phyloP scores from a whole-genome alignment of 2,329 filamentous ascomycete species.

The Fusarium ambrosium region DNA sequence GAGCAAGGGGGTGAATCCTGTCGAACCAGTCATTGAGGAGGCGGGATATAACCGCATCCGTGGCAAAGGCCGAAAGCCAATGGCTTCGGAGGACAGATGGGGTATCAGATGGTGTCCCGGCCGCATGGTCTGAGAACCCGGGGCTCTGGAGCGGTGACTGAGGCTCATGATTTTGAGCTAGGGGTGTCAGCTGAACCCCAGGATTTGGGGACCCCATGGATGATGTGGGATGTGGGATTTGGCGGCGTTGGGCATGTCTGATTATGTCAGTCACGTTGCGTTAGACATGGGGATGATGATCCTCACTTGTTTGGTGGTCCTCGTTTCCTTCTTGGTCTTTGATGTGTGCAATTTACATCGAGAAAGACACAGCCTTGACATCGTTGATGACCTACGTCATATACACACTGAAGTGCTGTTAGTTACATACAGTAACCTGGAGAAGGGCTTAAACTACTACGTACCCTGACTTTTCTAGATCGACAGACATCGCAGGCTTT shows the following conservation, averaged over 20 bases:
- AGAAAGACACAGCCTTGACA: slow-evolving; percentile 41
- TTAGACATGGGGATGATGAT: not conserved
- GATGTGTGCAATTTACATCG: slow-evolving; percentile 34
- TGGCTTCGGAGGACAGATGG: not conserved
- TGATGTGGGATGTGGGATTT: no score
- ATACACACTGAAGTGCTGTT: slow-evolving; percentile 32
- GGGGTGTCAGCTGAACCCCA: not conserved
- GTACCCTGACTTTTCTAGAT: slow-evolving; percentile 42
- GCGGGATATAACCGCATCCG: slow-evolving; percentile 19
- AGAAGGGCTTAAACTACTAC: not conserved
- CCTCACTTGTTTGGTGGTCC: slow-evolving; percentile 41
- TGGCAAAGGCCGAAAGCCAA: slow-evolving; percentile 37
- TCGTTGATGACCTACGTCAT: slow-evolving; percentile 9
- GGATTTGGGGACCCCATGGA: not conserved
- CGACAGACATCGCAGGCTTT: slow-evolving; percentile 44
- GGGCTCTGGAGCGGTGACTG: slow-evolving; percentile 22
- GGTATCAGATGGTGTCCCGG: not conserved
- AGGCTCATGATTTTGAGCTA: slow-evolving; percentile 1
- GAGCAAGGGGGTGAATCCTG: slow-evolving; percentile 53
- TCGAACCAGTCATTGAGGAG: slow-evolving; percentile 54
- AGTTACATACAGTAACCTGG: not conserved
- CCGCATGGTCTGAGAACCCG: not conserved
- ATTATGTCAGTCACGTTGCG: not conserved
- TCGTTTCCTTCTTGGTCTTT: slow-evolving; percentile 38
- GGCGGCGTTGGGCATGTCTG: slow-evolving; percentile 24